Base-by-base conservation (phyloP, 768 basidiomycete species). In the Grammothele lineata region DNA sequence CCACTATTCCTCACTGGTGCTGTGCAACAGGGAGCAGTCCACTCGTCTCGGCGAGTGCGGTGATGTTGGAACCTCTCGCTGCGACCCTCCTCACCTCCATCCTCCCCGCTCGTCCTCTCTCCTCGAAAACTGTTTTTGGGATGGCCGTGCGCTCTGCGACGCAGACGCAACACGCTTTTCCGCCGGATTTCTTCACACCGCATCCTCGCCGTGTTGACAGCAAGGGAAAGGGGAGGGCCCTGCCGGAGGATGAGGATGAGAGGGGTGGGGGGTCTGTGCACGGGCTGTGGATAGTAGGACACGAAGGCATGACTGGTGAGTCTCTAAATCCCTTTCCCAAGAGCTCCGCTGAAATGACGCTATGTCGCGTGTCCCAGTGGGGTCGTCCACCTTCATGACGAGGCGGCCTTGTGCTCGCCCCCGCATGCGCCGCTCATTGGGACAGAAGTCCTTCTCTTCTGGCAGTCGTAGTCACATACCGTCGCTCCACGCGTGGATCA, bases 21-120 rank as follows among this genome's bases (percentile, higher is more conserved):
- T 7, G 27, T 14, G 27, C 27, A n/a, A n/a, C n/a, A 30, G 27
- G 27, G 27, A 30, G 27, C 39, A 36, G 43, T 48, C 43, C 49
- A 51, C 54, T 55, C 56, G 59, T 59, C 40, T 42, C 40, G 41
- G 56, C 54, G 60, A 56, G 59, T 62, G 54, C 63, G 66, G 67
- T 66, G 70, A 84, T 83, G 81, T 71, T 83, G 58, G 80, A 85
- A 71, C 78, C 80, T 59, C 66, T 84, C 55, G 73, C 76, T 48
- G 70, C 75, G 36, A 73, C 74, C 63, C 66, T 81, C 54, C 62
- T 76, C 64, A 72, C 70, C 63, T 67, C 74, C 55, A 42, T 69
- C 40, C 56, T 80, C 52, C 67, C 74, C 37, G 53, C 52, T 40
- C 58, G 61, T 37, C 57, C 59, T 32, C 50, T 56, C 39, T 51